Percentiles rank a stretch among this genome's conserved stretches.
Conservation (phyloP, 352 stramenopile species). For the Halophytophthora polymorphica region DNA sequence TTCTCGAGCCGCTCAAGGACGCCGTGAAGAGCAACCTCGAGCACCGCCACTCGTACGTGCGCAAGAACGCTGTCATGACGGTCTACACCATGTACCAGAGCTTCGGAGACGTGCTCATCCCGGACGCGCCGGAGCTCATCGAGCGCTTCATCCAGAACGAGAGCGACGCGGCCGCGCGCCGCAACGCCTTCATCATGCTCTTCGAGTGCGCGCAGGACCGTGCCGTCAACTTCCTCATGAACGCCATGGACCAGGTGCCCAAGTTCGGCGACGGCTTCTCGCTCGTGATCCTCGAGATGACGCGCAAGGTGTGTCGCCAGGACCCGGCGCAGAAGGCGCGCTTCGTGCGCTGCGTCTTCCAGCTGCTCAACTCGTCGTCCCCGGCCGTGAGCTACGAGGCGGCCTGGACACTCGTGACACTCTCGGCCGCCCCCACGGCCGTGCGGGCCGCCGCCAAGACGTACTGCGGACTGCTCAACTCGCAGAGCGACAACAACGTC, state of each 20-base stretch:
- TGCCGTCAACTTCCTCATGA: constrained; percentile 97
- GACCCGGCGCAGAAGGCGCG: constrained; percentile 98
- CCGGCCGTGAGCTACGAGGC: constrained; percentile 97
- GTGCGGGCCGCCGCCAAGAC: constrained; percentile 96
- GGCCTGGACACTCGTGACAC: constrained; percentile 98
- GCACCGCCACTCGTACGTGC: constrained; percentile 98
- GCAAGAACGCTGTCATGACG: constrained; percentile 98
- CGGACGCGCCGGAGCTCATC: constrained; percentile 98
- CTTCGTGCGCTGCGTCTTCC: constrained; percentile 98
- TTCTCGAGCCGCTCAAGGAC: constrained; percentile 86
- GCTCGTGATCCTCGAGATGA: constrained; percentile 99
- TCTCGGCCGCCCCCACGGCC: constrained; percentile 97
- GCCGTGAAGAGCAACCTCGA: constrained; percentile 96
- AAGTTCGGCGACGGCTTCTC: constrained; percentile 98
- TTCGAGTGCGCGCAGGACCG: constrained; percentile 98
- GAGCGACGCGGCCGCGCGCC: constrained; percentile 91
- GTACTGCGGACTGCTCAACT: constrained; percentile 97
- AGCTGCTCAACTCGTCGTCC: constrained; percentile 93
- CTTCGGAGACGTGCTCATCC: constrained; percentile 93
- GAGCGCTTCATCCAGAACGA: constrained; percentile 93
- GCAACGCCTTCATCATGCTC: constrained; percentile 99
- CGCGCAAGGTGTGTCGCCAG: constrained; percentile 96
- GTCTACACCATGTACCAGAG: constrained; percentile 98
- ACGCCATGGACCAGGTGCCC: constrained; percentile 94
- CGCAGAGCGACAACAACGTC: constrained; percentile 99